Percentiles rank a stretch among this genome's conserved stretches.
Evolutionary conservation across 208 protist species (phyloP).

Genomic region (Trypanosoma lewisi): DNA sequence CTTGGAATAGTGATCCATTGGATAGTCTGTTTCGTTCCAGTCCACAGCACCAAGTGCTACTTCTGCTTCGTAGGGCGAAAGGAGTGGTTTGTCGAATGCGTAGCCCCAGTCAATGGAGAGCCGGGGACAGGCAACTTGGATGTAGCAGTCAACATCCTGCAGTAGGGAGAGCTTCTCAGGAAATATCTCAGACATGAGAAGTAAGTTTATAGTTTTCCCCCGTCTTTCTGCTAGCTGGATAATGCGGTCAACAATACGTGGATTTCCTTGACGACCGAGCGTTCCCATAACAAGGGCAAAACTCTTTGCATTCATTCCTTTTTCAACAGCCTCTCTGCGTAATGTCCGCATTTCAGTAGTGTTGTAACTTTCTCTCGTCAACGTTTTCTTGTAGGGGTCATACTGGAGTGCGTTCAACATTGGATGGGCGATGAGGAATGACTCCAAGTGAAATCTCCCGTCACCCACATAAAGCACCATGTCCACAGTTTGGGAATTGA

Average conservation of each 20-base stretch:
- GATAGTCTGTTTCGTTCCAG: slow-evolving; percentile 90
- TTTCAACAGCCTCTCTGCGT: slow-evolving; percentile 74
- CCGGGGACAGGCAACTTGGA: slow-evolving; percentile 97
- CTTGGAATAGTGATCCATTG: slow-evolving; percentile 98
- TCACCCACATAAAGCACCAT: slow-evolving; percentile 96
- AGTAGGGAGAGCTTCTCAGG: slow-evolving; percentile 93
- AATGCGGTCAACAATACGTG: slow-evolving; percentile 92
- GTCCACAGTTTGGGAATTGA: slow-evolving; percentile 71
- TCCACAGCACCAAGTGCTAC: slow-evolving; percentile 86
- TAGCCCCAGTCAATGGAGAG: slow-evolving; percentile 99
- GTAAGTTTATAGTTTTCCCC: slow-evolving; percentile 72
- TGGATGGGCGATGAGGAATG: slow-evolving; percentile 98
- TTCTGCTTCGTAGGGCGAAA: slow-evolving; percentile 97
- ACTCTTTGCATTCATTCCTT: slow-evolving; percentile 70
- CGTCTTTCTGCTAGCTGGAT: slow-evolving; percentile 67
- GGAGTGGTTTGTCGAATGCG: slow-evolving; percentile 94
- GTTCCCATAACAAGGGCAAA: slow-evolving; percentile 98
- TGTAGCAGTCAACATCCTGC: slow-evolving; percentile 92
- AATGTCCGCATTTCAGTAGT: slow-evolving; percentile 90
- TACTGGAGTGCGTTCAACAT: slow-evolving; percentile 90
- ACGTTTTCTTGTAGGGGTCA: slow-evolving; percentile 95
- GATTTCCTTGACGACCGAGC: slow-evolving; percentile 96
- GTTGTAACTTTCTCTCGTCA: slow-evolving; percentile 94
- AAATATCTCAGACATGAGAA: slow-evolving; percentile 98
- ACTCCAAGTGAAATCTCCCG: slow-evolving; percentile 98